Evolutionary conservation across 768 basidiomycete species (phyloP), one percentile per base, ranked within the genome.

Genomic region (Fomitopsis serialis): DNA sequence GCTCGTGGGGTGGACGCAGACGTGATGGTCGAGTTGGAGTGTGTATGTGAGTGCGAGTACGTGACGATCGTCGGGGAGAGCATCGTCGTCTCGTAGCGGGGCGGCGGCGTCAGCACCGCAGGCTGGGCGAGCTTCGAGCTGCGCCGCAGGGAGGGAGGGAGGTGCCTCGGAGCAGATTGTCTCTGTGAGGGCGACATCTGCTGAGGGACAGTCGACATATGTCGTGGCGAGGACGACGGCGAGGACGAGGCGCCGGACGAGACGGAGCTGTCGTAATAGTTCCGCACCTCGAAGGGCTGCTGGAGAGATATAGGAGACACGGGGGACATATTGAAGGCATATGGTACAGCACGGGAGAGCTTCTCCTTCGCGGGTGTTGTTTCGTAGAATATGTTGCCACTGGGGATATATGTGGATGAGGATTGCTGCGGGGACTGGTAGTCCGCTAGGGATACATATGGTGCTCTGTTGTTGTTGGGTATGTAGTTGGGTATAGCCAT

Each of bases 11-110:
- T 73, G 10, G 71, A 67, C 12, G 77, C 67, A n/a, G 48, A 36
- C 13, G 74, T 75, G 51, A 78, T 70, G 0, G 78, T 82, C 4
- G 77, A 69, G 54, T 68, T 74, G 4, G 80, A 81, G 37, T 74
- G 71, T 17, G 77, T 72, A 59, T 82, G 80, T 27, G 71, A 60
- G 52, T 79, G 78, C n/a, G 73, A 68, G 51, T 71, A 66, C 27
- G 56, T 56, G 23, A 35, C 48, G 32, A 58, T 55, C 59, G 70
- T 70, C 37, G 65, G 50, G 25, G 48, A 43, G 23, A 56, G 57
- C 45, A 36, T 51, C 53, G 19, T 42, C 58, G 51, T 22, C 44
- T 58, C 35, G 48, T 55, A 45, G 22, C 42, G 24, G 7, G 36
- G 48, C 6, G 35, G 21, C 35, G 19, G 24, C 11, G 37, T 24